Base-by-base conservation (phyloP, 495 filamentous ascomycete genomes). In the Hypoxylon subgilvum region DNA sequence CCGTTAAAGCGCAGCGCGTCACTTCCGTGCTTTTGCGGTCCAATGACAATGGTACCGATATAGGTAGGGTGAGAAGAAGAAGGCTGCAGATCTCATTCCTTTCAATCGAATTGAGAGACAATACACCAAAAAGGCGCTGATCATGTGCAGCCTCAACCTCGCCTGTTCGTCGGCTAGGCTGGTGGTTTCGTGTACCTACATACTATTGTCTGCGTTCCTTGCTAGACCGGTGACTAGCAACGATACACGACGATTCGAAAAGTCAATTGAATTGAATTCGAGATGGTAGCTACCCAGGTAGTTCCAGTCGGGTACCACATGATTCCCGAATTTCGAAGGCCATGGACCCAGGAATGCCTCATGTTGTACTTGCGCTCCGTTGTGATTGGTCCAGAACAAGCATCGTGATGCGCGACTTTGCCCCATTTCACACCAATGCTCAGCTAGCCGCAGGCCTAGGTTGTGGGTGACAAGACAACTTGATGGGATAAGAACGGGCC, bases 391-490 rank as follows among this genome's bases (percentile, higher is more conserved):
- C 16, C 16, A 56, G 35, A 56, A 35, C 19, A 40, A 28, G 22
- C 41, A 57, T 50, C 54, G 53, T 55, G 61, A 64, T 57, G 54
- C 54, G 44, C 48, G 61, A 58, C 39, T 52, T 46, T 43, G 36
- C 34, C 44, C 49, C 39, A 54, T 58, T 34, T 50, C 54, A 42
- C 61, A 42, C 61, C 61, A 58, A 58, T 38, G 9, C 30, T 44
- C 25, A 63, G 52, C 52, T 51, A 56, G 35, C 46, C 35, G 39
- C 30, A 47, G 41, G 43, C 41, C 46, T 19, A 52, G 47, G n/a
- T n/a, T n/a, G n/a, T 41, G 21, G 36, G 53, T 45, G 60, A 53
- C 53, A 52, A 63, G 48, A 57, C 21, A 31, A 45, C 44, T 38
- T 34, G 43, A 31, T 36, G 35, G 35, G 28, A 19, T 48, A 32